Conservation (phyloP, 805 yeast species). For the Scheffersomyces stipitis region DNA sequence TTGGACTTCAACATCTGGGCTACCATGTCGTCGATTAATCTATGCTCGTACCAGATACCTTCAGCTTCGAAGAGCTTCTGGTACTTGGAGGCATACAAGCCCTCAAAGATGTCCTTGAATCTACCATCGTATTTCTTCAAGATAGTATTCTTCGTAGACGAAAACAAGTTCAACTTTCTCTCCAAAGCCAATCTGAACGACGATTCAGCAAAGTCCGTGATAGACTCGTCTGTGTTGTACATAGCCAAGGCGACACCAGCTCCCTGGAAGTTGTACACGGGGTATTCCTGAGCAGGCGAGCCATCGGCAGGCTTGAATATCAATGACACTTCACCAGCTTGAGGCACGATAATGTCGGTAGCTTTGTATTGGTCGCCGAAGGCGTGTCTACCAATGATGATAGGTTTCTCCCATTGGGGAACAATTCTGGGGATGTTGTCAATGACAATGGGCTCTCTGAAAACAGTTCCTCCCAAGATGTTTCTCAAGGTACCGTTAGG, state of each 20-base stretch:
- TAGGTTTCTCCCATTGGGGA: constrained; percentile 80
- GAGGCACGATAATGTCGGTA: constrained; percentile 66
- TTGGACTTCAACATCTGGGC: constrained; percentile 85
- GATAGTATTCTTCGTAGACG: constrained; percentile 79
- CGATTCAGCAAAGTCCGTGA: constrained; percentile 74
- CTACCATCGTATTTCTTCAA: constrained; percentile 80
- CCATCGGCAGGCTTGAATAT: constrained; percentile 66
- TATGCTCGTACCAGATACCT: constrained; percentile 74
- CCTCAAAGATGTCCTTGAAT: constrained; percentile 78
- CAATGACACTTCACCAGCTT: constrained; percentile 65
- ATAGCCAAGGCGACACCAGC: constrained; percentile 78
- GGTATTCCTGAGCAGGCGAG: constrained; percentile 43
- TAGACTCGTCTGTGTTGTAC: constrained; percentile 82
- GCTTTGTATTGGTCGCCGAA: constrained; percentile 85
- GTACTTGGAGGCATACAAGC: constrained; percentile 59
- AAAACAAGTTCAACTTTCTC: constrained; percentile 61
- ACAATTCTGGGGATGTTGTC: constrained; percentile 75
- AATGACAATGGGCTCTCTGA: constrained; percentile 80
- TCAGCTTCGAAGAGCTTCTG: constrained; percentile 54
- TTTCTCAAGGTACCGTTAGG: constrained; percentile 86
- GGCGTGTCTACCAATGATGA: constrained; percentile 84
- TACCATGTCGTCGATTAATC: constrained; percentile 85
- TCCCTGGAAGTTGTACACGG: constrained; percentile 63
- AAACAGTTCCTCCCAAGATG: constrained; percentile 79
- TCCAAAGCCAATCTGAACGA: constrained; percentile 73